A percentile compares a stretch with the other conserved stretches of the same genome.
These are phyloP conservation scores for Tricholomella constricta DNA, from an alignment of 768 basidiomycete species.

Conservation along the genomic window DNA sequence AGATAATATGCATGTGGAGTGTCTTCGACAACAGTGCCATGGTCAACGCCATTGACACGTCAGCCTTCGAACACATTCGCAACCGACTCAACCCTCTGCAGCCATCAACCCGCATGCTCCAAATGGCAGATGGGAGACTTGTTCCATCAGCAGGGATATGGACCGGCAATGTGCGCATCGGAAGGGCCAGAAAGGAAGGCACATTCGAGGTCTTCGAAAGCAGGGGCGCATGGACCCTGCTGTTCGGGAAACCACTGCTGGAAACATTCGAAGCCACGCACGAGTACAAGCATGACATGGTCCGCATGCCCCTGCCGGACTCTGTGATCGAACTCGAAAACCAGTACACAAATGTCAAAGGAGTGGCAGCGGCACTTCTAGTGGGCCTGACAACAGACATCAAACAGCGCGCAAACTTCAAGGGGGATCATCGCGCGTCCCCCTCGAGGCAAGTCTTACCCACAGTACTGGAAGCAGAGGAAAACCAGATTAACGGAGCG, in stretches of 20 bases:
- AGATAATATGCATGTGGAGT: background rate
- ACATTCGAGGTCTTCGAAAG: constrained; percentile 22
- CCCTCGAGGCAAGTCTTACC: constrained; percentile 6
- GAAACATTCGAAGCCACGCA: constrained; percentile 24
- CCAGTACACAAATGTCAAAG: background rate
- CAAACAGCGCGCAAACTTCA: constrained; percentile 15
- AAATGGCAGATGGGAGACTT: constrained; percentile 25
- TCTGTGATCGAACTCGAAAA: background rate
- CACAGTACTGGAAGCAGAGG: background rate
- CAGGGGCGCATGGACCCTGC: constrained; percentile 23
- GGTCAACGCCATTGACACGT: constrained; percentile 19
- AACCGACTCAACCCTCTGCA: background rate
- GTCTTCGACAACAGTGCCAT: constrained; percentile 26
- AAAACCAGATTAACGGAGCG: background rate
- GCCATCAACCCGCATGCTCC: constrained; percentile 1
- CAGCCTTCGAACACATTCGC: background rate
- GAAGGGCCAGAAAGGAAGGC: background rate
- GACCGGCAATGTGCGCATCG: background rate
- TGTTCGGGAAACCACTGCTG: constrained; percentile 33
- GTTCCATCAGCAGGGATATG: background rate
- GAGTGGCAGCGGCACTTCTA: background rate
- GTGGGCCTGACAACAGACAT: constrained; percentile 9
- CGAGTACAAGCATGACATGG: constrained; percentile 20
- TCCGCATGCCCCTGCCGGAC: constrained; percentile 6
- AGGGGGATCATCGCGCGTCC: too few relatives aligned